Evolutionary conservation across 2,329 filamentous ascomycete genomes (phyloP).

Genomic region (Aspergillus melleus): DNA sequence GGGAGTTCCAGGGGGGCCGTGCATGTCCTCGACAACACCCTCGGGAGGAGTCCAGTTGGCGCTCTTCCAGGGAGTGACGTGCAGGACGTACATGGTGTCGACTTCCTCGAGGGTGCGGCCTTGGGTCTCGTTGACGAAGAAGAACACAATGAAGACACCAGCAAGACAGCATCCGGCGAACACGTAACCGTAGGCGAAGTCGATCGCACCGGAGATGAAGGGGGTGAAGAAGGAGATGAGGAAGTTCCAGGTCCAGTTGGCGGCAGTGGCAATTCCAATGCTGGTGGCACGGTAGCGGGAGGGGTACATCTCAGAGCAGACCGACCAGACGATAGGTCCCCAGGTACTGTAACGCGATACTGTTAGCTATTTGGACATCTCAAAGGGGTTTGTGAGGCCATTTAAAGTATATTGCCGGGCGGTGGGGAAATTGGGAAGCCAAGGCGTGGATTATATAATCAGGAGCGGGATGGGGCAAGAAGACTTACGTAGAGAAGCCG

Average conservation of each 20-base stretch:
- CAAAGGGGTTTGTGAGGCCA: no score
- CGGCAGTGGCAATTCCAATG: neutral
- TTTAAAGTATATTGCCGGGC: no score
- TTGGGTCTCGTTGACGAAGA: constrained; percentile 74
- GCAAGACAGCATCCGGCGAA: constrained; percentile 72
- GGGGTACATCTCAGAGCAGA: neutral
- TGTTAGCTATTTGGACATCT: no score
- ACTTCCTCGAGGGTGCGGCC: constrained; percentile 76
- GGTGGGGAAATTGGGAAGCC: no score
- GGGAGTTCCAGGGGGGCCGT: constrained; percentile 14
- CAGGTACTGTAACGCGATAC: constrained; percentile 49
- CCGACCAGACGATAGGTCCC: constrained; percentile 36
- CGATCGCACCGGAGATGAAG: constrained; percentile 71
- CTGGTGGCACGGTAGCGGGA: neutral
- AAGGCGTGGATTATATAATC: no score
- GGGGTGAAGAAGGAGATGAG: constrained; percentile 51
- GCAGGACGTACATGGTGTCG: constrained; percentile 72
- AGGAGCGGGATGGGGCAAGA: no score
- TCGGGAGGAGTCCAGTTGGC: constrained; percentile 48
- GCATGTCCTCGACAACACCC: constrained; percentile 30
- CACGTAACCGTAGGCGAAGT: constrained; percentile 75
- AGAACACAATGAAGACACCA: constrained; percentile 67
- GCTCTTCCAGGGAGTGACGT: constrained; percentile 64
- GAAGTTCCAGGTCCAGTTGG: neutral
- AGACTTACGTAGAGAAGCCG: constrained; percentile 68